phyloP scores from a whole-genome alignment of 2,329 filamentous ascomycete species.

The Venturia aucupariae region DNA sequence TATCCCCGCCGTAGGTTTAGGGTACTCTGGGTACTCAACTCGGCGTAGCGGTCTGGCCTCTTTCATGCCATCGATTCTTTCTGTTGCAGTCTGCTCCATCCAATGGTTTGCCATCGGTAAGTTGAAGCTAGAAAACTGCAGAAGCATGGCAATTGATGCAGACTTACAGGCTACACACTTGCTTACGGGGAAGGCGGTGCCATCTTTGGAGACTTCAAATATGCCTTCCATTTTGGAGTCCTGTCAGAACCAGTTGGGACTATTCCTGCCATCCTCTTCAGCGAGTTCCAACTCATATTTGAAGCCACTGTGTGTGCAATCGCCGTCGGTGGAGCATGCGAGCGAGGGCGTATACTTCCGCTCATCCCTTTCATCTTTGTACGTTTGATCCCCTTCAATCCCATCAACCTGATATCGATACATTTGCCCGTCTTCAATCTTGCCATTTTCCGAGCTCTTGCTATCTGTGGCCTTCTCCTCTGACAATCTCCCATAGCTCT shows the following conservation, averaged over 20 bases:
- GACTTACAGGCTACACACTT: conserved; percentile 36
- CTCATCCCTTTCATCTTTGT: conserved; percentile 41
- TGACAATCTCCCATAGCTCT: conserved; percentile 46
- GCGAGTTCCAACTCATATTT: conserved; percentile 44
- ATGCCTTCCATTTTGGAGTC: conserved; percentile 38
- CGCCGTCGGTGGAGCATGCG: conserved; percentile 40
- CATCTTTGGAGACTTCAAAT: conserved; percentile 37
- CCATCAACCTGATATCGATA: too few relatives aligned
- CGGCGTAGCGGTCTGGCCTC: conserved; percentile 40
- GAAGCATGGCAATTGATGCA: conserved; percentile 18
- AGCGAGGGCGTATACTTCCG: conserved; percentile 38
- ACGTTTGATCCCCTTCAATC: conserved; percentile 14
- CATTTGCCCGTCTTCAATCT: too few relatives aligned
- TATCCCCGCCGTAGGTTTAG: conserved; percentile 43
- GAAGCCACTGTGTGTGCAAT: conserved; percentile 44
- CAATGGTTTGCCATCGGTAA: conserved; percentile 34
- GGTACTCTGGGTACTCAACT: conserved; percentile 42
- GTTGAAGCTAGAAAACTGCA: not conserved
- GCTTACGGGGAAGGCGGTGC: conserved; percentile 38
- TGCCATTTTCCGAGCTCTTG: conserved; percentile 31
- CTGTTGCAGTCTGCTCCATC: conserved; percentile 40
- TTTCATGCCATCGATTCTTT: conserved; percentile 39
- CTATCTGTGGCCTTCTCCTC: conserved; percentile 24
- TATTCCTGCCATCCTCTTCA: conserved; percentile 42
- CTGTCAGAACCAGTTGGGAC: conserved; percentile 40